A percentile compares a stretch with the other conserved stretches of the same genome.
Evolutionary conservation across 1,139 yeast species (phyloP).

Genomic region (Lodderomyces jiufengensis): DNA sequence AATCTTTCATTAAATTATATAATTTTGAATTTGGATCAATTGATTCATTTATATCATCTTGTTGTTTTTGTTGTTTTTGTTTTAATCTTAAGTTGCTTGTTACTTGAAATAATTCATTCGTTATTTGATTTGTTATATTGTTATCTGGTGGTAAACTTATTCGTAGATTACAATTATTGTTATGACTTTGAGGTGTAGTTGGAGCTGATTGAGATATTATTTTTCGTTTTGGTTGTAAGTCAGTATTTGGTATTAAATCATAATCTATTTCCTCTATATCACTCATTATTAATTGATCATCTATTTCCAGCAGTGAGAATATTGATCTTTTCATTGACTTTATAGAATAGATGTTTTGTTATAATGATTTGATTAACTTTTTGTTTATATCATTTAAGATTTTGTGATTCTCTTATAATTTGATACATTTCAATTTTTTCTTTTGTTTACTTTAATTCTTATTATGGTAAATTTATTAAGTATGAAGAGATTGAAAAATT

Average conservation of each 20-base stretch:
- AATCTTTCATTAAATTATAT: slow-evolving; percentile 6
- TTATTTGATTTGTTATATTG: slow-evolving; percentile 15
- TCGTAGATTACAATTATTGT: no score
- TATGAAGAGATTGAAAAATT: no score
- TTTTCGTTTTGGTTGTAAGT: neutral
- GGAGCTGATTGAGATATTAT: slow-evolving; percentile 1
- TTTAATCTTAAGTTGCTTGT: slow-evolving; percentile 24
- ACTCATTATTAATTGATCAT: slow-evolving; percentile 2
- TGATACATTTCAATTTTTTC: no score
- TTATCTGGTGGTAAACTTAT: slow-evolving; percentile 14
- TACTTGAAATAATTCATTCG: slow-evolving; percentile 39
- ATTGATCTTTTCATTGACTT: slow-evolving; percentile 1
- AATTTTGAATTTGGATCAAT: neutral
- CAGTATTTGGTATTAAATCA: slow-evolving; percentile 4
- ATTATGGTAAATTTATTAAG: neutral
- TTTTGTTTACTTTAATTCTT: slow-evolving; percentile 1
- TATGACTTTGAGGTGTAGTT: neutral
- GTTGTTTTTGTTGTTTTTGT: slow-evolving; percentile 5
- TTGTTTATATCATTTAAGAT: neutral
- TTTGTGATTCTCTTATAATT: neutral
- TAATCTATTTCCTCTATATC: slow-evolving; percentile 6
- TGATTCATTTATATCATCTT: slow-evolving; percentile 25
- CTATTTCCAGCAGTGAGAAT: slow-evolving; percentile 2
- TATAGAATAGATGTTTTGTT: neutral
- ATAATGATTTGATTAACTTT: neutral